Conservation (phyloP, 352 stramenopile genomes). For the Thraustotheca clavata region DNA sequence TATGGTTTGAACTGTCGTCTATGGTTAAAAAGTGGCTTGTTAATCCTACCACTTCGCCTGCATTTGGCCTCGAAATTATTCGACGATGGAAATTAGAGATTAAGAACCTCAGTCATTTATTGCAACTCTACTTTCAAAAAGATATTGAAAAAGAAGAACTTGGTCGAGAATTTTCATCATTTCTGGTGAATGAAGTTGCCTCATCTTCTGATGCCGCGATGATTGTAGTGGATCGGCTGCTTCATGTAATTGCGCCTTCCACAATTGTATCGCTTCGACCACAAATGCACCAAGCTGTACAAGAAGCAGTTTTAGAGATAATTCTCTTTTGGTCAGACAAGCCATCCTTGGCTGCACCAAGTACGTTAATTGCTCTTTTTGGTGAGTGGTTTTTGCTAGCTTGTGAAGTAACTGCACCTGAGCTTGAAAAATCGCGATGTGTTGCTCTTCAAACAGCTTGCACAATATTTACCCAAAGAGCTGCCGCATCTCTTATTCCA, state of each 20-base stretch:
- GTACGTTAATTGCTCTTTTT: constrained; percentile 74
- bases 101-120: not conserved
- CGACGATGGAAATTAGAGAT: constrained; percentile 83
- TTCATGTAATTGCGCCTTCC: constrained; percentile 64
- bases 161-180: not conserved
- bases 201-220: constrained; percentile 54
- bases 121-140: constrained; percentile 1
- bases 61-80: constrained; percentile 53
- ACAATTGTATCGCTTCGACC: constrained; percentile 58
- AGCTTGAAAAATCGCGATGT: constrained; percentile 72
- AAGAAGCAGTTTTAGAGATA: constrained; percentile 64
- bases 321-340: constrained; percentile 69
- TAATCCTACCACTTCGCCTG: constrained; percentile 44
- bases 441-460: constrained; percentile 70
- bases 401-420: constrained; percentile 57
- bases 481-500: constrained; percentile 46
- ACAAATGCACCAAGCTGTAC: constrained; percentile 57
- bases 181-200: constrained; percentile 45
- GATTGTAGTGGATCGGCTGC: constrained; percentile 62
- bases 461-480: constrained; percentile 64
- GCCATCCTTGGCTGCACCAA: constrained; percentile 47
- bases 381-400: constrained; percentile 79
- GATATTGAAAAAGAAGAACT: constrained; percentile 14
- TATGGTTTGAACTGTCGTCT: constrained; percentile 77
- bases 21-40: constrained; percentile 73